Evolutionary conservation across 2,329 filamentous ascomycete genomes (phyloP).

Genomic region (Fusarium brachygibbosum): DNA sequence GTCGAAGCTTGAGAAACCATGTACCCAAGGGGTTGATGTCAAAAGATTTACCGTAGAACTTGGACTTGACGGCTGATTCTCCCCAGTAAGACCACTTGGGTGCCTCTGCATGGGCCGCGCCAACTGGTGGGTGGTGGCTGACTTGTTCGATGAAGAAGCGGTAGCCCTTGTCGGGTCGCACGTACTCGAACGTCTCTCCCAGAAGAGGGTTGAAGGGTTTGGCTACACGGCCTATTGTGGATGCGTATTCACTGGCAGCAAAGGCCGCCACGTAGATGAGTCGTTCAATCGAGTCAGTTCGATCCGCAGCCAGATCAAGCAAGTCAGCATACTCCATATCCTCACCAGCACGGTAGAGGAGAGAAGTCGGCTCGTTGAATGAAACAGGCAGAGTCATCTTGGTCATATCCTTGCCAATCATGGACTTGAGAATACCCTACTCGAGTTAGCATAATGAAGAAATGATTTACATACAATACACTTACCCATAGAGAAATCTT

Average conservation of each 20-base stretch:
- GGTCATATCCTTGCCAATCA: slow-evolving; percentile 99
- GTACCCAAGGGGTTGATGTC: slow-evolving; percentile 97
- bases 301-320: slow-evolving; percentile 87
- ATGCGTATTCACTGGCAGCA: slow-evolving; percentile 95
- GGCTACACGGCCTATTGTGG: slow-evolving; percentile 94
- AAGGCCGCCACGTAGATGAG: slow-evolving; percentile 96
- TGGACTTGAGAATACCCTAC: slow-evolving; percentile 95
- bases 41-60: slow-evolving; percentile 97
- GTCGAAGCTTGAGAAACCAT: slow-evolving; percentile 92
- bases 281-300: slow-evolving; percentile 88
- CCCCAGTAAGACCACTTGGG: slow-evolving; percentile 98
- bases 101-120: slow-evolving; percentile 92
- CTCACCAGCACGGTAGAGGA: slow-evolving; percentile 94
- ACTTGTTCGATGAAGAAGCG: slow-evolving; percentile 99
- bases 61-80: slow-evolving; percentile 93
- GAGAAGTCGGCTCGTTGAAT: slow-evolving; percentile 97
- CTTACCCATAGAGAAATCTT: slow-evolving; percentile 96
- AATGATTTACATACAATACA: slow-evolving; percentile 21
- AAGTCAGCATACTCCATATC: slow-evolving; percentile 98
- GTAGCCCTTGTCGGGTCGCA: slow-evolving; percentile 94
- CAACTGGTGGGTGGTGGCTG: slow-evolving; percentile 94
- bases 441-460: slow-evolving; percentile 40
- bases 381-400: slow-evolving; percentile 99
- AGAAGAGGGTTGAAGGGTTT: slow-evolving; percentile 98
- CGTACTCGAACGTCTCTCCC: slow-evolving; percentile 97